Conservation (phyloP, 139 green algal species). For the Haematococcus sp. region DNA sequence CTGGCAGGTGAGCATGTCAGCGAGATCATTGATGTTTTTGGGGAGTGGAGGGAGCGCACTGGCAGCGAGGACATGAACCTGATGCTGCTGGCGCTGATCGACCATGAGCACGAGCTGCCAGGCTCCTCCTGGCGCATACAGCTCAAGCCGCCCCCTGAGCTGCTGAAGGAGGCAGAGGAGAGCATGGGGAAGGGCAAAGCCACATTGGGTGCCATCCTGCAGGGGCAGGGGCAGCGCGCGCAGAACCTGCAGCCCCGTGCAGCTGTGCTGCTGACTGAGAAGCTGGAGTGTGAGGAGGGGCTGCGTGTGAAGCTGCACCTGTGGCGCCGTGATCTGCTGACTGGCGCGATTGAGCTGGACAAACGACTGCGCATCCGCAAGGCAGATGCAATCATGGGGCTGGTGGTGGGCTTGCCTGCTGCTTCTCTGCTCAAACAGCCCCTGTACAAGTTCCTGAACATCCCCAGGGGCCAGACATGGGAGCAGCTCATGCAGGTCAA, state of each 20-base stretch:
- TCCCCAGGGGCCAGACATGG: too few relatives aligned
- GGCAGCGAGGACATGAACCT: conserved; percentile 19
- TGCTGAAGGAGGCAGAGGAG: background rate
- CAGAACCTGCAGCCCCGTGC: background rate
- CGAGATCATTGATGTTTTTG: conserved; percentile 27
- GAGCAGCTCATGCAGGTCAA: too few relatives aligned
- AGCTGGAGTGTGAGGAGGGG: conserved; percentile 1
- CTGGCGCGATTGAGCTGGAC: too few relatives aligned
- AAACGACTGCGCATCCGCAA: too few relatives aligned
- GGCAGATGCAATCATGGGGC: too few relatives aligned
- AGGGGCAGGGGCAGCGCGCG: background rate
- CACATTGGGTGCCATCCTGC: background rate
- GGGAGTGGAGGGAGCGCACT: conserved; percentile 17
- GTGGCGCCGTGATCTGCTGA: background rate
- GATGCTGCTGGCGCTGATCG: conserved; percentile 31
- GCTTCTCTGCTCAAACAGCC: too few relatives aligned
- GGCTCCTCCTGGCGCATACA: conserved; percentile 2
- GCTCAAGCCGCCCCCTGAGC: too few relatives aligned
- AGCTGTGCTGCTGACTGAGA: conserved; percentile 4
- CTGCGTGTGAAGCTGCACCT: conserved; percentile 14
- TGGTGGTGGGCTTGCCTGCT: too few relatives aligned
- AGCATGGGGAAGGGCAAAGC: background rate
- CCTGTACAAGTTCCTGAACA: too few relatives aligned
- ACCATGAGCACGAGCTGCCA: conserved; percentile 31
- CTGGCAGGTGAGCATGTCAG: background rate